Evolutionary conservation across 169 alveolate species (phyloP).

Genomic region (Eimeria acervulina): DNA sequence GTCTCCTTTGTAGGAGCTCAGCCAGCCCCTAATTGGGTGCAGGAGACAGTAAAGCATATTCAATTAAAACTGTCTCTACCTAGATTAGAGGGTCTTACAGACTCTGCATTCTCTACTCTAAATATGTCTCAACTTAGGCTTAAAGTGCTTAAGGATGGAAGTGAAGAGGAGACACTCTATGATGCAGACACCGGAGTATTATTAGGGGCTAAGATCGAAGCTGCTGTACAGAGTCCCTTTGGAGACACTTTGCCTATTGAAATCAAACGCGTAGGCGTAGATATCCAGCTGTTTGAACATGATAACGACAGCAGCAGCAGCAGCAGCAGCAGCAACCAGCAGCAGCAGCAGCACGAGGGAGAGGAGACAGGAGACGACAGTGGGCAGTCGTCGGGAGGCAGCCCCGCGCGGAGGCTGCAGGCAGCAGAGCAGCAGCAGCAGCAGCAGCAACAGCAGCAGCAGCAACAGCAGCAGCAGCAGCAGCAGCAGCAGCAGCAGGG

Average conservation of each 20-base stretch:
- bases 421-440: neutral
- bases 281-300: slow-evolving; percentile 16
- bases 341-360: too few species aligned
- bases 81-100: neutral
- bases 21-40: slow-evolving; percentile 31
- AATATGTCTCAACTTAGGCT: neutral
- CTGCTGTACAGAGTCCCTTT: slow-evolving; percentile 15
- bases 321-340: neutral
- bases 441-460: neutral
- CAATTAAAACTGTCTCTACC: slow-evolving; percentile 32
- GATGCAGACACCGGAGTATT: slow-evolving; percentile 22
- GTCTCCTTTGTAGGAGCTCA: neutral
- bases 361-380: neutral
- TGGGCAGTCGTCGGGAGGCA: neutral
- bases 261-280: slow-evolving; percentile 23
- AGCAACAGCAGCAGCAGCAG: neutral
- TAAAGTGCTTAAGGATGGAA: neutral
- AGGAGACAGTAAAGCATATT: neutral
- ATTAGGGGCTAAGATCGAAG: slow-evolving; percentile 37
- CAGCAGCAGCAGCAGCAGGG: slow-evolving; percentile 3
- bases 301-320: neutral
- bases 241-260: slow-evolving; percentile 13
- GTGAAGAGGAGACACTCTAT: neutral
- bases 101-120: slow-evolving; percentile 2
- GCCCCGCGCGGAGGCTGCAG: slow-evolving; percentile 16